Evolutionary conservation across 768 basidiomycete species (phyloP), one percentile per base, ranked within the genome.

Genomic region (Gyrodon lividus): DNA sequence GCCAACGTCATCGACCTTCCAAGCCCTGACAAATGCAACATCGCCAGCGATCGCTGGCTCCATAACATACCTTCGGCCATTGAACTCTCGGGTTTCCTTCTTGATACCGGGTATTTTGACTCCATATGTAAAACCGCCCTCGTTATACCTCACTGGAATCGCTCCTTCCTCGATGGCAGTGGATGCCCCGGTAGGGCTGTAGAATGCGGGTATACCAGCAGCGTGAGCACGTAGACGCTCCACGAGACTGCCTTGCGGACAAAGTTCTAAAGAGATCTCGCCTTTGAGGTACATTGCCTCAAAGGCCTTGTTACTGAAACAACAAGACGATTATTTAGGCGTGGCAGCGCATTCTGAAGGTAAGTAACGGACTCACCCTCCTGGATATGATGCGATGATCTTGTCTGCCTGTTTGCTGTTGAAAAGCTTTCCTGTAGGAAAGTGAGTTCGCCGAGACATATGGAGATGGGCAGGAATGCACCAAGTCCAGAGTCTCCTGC

Each of bases 161-260:
- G 78, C 68, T 2, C 92, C 92, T 42, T 83, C 72, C 67, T 94
- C 89, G 3, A 92, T 81, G 2, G 89, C 89, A 17, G 92, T 94
- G 19, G 80, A 80, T 7, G 90, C 89, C 14, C 94, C 93, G 0
- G 92, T 93, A 14, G 92, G 93, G 5, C 91, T 96, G 70, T 77
- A 95, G 75, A 97, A 93, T n/a, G 87, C 92, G 16, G 93, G 92
- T 53, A 93, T 92, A 45, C 93, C 93, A 10, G 91, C 89, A 8
- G 91, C 92, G 51, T 91, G 88, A 6, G 93, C 89, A 31, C 92
- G 86, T 54, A 94, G 76, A 51, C 92, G 86, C 64, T 94, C 93
- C 14, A 87, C 84, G 39, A 97, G 82, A 13, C 92, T 94, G 9
- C 92, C 93, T 71, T 97, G 93, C 3, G 94, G 93, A 23, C 91